phyloP scores from a whole-genome alignment of 106 monocot species.

The Dioscorea dumetorum region DNA sequence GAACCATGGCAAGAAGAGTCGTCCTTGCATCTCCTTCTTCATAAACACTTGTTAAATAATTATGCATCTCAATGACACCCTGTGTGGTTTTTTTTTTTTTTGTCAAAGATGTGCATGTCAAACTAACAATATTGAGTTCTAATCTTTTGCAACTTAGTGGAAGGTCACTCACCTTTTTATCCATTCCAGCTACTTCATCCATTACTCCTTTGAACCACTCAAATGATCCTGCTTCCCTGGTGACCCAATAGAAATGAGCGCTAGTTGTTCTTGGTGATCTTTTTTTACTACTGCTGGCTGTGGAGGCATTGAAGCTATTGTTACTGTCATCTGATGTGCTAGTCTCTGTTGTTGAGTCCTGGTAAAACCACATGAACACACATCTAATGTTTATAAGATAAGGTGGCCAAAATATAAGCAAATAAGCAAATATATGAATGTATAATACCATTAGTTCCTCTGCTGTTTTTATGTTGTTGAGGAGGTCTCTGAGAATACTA shows the following conservation, averaged over 20 bases:
- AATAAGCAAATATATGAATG: neutral
- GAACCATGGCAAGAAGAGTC: conserved; percentile 87
- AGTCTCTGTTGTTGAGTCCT: conserved; percentile 59
- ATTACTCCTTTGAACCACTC: conserved; percentile 96
- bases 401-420: too few species aligned
- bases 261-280: conserved; percentile 46
- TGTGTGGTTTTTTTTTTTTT: conserved; percentile 23
- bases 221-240: conserved; percentile 73
- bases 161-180: conserved; percentile 46
- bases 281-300: conserved; percentile 36
- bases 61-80: conserved; percentile 94
- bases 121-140: too few species aligned
- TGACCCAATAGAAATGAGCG: conserved; percentile 93
- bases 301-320: conserved; percentile 39
- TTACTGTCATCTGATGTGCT: conserved; percentile 53
- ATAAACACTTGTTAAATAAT: conserved; percentile 83
- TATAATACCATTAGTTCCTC: conserved; percentile 48
- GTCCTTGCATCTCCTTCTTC: conserved; percentile 90
- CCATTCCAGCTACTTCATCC: conserved; percentile 91
- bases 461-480: conserved; percentile 64
- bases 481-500: conserved; percentile 77
- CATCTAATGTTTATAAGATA: neutral
- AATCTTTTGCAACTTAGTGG: too few species aligned
- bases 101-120: too few species aligned
- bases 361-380: neutral